Conservation (phyloP, 2,329 filamentous ascomycete species). For the Fusarium drepaniforme region DNA sequence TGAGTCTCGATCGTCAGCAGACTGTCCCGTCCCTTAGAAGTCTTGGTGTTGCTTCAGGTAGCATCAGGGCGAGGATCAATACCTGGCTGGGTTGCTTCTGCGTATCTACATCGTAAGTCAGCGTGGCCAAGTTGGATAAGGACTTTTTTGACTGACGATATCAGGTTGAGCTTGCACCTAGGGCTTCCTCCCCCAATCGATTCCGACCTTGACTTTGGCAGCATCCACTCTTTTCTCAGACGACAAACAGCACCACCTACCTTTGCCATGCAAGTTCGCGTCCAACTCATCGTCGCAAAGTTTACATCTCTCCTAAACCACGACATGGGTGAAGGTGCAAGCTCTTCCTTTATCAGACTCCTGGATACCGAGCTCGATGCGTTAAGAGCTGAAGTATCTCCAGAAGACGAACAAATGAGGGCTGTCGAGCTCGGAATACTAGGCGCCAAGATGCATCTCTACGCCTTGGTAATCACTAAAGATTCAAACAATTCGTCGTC, state of each 20-base stretch:
- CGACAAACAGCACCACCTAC: conserved; percentile 14
- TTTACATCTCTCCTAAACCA: conserved; percentile 27
- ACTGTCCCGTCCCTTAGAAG: conserved; percentile 18
- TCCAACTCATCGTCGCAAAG: conserved; percentile 30
- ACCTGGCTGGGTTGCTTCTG: conserved; percentile 32
- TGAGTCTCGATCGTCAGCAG: conserved; percentile 34
- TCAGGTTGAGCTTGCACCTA: conserved; percentile 27
- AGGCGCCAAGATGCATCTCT: conserved; percentile 27
- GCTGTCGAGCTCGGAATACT: conserved; percentile 27
- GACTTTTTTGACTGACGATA: fast-evolving
- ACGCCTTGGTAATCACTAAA: conserved; percentile 27
- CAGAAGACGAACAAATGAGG: background rate
- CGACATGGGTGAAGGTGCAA: conserved; percentile 17
- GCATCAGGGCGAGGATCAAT: conserved; percentile 24
- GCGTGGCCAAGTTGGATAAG: fast-evolving
- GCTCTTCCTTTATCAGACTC: conserved; percentile 24
- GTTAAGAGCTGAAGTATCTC: conserved; percentile 3
- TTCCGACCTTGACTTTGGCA: conserved; percentile 26
- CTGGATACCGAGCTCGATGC: conserved; percentile 32
- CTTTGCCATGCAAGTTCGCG: conserved; percentile 18
- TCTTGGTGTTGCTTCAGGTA: conserved; percentile 21
- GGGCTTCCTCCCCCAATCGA: conserved; percentile 24
- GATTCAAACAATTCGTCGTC: conserved; percentile 4
- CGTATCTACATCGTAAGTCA: conserved; percentile 28
- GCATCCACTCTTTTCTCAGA: conserved; percentile 20